Conservation (phyloP, 2,329 filamentous ascomycete species). For the Xylariaceae sp. region DNA sequence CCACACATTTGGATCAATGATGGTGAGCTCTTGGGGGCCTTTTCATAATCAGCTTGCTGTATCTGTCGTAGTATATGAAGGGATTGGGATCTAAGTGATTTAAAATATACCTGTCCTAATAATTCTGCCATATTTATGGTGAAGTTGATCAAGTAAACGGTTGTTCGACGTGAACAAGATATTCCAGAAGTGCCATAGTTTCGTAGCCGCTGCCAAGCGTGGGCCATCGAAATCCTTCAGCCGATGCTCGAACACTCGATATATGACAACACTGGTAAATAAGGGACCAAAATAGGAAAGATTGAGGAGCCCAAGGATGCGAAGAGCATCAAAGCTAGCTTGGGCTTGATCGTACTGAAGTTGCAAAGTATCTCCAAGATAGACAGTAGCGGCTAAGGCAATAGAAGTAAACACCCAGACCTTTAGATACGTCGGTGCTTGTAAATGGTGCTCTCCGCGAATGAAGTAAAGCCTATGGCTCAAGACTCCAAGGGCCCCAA, state of each 20-base stretch:
- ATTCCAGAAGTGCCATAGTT: constrained; percentile 22
- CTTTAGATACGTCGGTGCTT: constrained; percentile 10
- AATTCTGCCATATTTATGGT: constrained; percentile 13
- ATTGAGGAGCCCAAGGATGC: neutral
- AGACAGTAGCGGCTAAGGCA: neutral
- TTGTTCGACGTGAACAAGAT: constrained; percentile 16
- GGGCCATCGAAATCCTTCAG: constrained; percentile 19
- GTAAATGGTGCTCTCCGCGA: constrained; percentile 21
- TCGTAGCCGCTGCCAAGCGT: constrained; percentile 13
- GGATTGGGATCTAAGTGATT: neutral
- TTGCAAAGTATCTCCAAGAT: neutral
- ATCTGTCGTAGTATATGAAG: neutral
- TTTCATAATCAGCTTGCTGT: neutral
- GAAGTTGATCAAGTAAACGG: constrained; percentile 17
- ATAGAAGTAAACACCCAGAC: constrained; percentile 1
- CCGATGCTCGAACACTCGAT: constrained; percentile 21
- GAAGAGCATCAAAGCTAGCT: neutral
- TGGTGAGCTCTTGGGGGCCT: constrained; percentile 28
- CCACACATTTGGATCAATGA: constrained; percentile 16
- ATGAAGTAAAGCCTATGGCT: constrained; percentile 23
- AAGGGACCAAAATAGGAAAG: constrained; percentile 12
- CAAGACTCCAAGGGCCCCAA: constrained; percentile 8
- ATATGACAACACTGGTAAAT: constrained; percentile 10
- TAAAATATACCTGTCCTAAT: constrained; percentile 19
- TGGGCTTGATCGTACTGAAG: neutral